A percentile compares a stretch with the other conserved stretches of the same genome.
These are phyloP conservation scores for Cordyceps farinosa DNA, from an alignment of 2,329 filamentous ascomycete species.

Conservation along the genomic window DNA sequence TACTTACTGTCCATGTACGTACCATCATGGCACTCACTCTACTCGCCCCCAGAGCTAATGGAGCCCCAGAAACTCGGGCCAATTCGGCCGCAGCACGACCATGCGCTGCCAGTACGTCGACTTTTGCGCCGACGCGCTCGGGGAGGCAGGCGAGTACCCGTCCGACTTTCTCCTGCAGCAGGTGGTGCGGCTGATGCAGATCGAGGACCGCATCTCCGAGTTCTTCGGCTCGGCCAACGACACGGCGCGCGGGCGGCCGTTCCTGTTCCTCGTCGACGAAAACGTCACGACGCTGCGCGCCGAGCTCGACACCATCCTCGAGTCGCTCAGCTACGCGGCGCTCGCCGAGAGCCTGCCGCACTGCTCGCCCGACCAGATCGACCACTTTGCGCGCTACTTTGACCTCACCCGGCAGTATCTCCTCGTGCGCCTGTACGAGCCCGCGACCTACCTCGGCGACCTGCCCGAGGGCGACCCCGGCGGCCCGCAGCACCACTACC, in stretches of 20 bases:
- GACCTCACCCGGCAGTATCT: constrained; percentile 34
- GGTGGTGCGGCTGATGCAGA: constrained; percentile 33
- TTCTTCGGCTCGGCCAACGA: constrained; percentile 32
- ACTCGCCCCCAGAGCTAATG: constrained; percentile 1
- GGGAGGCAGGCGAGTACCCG: constrained; percentile 24
- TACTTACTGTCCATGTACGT: constrained; percentile 39
- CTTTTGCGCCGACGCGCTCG: constrained; percentile 31
- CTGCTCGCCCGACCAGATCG: constrained; percentile 16
- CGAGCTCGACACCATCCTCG: constrained; percentile 33
- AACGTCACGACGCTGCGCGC: constrained; percentile 31
- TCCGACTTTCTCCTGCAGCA: constrained; percentile 34
- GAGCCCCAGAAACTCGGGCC: constrained; percentile 32
- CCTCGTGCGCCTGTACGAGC: constrained; percentile 37
- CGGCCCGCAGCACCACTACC: constrained; percentile 24
- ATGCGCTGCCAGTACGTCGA: constrained; percentile 33
- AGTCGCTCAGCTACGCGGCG: constrained; percentile 28
- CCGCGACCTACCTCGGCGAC: constrained; percentile 33
- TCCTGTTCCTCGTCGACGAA: constrained; percentile 32
- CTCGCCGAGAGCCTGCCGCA: constrained; percentile 15
- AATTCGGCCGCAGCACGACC: constrained; percentile 34
- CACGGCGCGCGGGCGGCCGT: constrained; percentile 26
- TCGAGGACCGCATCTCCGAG: constrained; percentile 34
- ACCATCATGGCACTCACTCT: background rate
- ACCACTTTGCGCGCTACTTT: constrained; percentile 25
- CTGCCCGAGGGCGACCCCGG: constrained; percentile 22